Evolutionary conservation across 371 early-diverging fungal species (phyloP), one percentile per base, ranked within the genome.

Genomic region (Mucor lusitanicus): DNA sequence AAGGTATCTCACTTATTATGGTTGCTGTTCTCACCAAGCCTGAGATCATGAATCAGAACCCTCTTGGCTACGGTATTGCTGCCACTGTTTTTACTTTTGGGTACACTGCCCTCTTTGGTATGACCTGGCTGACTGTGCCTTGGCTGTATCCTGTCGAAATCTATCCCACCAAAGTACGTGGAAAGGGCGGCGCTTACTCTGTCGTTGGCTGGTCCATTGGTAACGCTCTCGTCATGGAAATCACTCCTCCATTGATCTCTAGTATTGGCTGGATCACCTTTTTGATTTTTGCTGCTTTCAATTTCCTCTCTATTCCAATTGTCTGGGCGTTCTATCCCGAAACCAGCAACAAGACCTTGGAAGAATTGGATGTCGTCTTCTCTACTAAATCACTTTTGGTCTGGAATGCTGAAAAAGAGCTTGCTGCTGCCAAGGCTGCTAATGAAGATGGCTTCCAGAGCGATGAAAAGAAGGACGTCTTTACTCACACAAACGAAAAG

Each of bases 201-300:
- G 81, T 81, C 17, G 81, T 78, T n/a, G 79, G 78, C 25, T 78
- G 79, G 78, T 81, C 78, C 8, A 53, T 81, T n/a, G 78, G 78
- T 33, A 81, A 81, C 21, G 78, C 78, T 11, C 53, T 78, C 0
- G 79, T 81, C 30, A 78, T 74, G 68, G 79, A 78, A 64, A 74
- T 81, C 42, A 81, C 81, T 6, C 81, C 76, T 12, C 75, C 75
- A 13, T 70, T 81, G 76, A 68, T 81, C 27, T 68, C 66, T 21
- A 61, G 71, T 35, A 74, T 79, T 66, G 79, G 79, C 3, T 78
- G 77, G 76, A 72, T 73, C 11, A 81, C 81, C 17, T 81, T 78
- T 32, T 63, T 81, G 44, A 61, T 81, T 50, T 81, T 78, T 67
- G 81, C 71, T 37, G 73, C 71, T 4, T 72, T 78, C 11, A 81